phyloP scores from a whole-genome alignment of 140 eudicot genomes.

The Cichorium intybus region DNA sequence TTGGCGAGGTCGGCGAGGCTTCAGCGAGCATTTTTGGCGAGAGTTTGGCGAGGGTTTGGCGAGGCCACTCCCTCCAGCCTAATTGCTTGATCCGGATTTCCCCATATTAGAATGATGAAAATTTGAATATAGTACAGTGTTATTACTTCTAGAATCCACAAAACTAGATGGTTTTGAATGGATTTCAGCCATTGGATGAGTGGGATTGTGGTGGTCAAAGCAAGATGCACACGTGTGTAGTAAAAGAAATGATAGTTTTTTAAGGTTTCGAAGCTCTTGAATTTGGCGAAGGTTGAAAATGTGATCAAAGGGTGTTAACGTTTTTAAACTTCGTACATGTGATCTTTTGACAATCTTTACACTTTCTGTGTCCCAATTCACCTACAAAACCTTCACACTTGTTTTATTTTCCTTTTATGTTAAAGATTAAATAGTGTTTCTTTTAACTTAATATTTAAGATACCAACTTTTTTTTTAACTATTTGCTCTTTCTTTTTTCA shows the following conservation, averaged over 20 bases:
- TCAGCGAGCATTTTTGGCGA: too few relatives aligned
- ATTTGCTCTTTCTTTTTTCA: too few relatives aligned
- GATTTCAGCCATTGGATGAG: conserved; percentile 34
- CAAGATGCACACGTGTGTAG: conserved; percentile 63
- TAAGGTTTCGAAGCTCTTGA: conserved; percentile 57
- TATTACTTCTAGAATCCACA: conserved; percentile 41
- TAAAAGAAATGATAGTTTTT: conserved; percentile 47
- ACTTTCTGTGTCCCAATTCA: conserved; percentile 38
- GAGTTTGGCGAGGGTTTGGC: too few relatives aligned
- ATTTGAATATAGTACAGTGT: conserved; percentile 26
- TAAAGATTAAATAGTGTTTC: background rate
- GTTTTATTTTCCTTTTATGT: conserved; percentile 7
- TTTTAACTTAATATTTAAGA: too few relatives aligned
- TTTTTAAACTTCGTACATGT: conserved; percentile 30
- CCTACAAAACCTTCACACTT: conserved; percentile 33
- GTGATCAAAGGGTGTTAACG: conserved; percentile 29
- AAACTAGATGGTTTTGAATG: conserved; percentile 38
- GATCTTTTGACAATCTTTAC: conserved; percentile 37
- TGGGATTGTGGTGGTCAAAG: conserved; percentile 48
- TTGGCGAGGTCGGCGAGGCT: too few relatives aligned
- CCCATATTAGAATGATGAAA: conserved; percentile 24
- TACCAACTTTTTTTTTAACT: too few relatives aligned
- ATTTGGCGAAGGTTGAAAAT: conserved; percentile 42
- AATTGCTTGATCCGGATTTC: conserved; percentile 55
- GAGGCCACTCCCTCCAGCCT: too few relatives aligned